Percentiles rank a stretch among this genome's conserved stretches.
phyloP scores from a whole-genome alignment of 139 green algal genomes.

The Coelastrella sp. region DNA sequence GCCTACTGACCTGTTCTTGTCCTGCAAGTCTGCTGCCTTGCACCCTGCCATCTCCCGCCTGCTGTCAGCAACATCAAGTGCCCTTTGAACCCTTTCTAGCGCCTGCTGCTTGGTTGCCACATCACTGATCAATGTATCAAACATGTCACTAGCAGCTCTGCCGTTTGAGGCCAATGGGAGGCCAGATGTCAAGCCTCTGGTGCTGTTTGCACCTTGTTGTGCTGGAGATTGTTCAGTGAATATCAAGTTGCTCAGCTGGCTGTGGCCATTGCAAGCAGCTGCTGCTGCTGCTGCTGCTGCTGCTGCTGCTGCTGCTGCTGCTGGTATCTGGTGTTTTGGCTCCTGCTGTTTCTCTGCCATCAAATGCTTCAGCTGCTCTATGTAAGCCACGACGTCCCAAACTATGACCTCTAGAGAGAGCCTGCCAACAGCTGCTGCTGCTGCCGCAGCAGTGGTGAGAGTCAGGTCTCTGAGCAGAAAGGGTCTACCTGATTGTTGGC shows the following conservation, averaged over 20 bases:
- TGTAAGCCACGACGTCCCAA: slow-evolving; percentile 1
- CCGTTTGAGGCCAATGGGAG: not conserved
- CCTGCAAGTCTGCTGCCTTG: slow-evolving; percentile 50
- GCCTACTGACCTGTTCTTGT: slow-evolving; percentile 6
- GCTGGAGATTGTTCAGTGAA: too few species aligned
- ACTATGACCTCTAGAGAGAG: not conserved
- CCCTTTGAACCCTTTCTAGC: slow-evolving; percentile 52
- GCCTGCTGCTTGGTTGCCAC: slow-evolving; percentile 54
- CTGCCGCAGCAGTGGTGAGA: not conserved
- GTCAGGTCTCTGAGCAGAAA: slow-evolving; percentile 12
- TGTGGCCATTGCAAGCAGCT: too few species aligned
- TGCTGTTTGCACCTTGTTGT: too few species aligned
- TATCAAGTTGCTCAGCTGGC: too few species aligned
- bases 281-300: not conserved
- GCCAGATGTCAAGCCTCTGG: too few species aligned
- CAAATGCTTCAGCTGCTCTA: slow-evolving; percentile 34
- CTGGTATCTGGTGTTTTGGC: too few species aligned
- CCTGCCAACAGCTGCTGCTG: not conserved
- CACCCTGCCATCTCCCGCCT: slow-evolving; percentile 49
- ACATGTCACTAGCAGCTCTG: not conserved
- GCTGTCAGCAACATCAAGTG: slow-evolving; percentile 44
- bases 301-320: slow-evolving; percentile 6
- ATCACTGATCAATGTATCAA: slow-evolving; percentile 54
- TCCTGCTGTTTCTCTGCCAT: not conserved
- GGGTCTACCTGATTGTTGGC: not conserved